Evolutionary conservation across 768 basidiomycete genomes (phyloP), one percentile per base, ranked within the genome.

Genomic region (Paxillus ammoniavirescens): DNA sequence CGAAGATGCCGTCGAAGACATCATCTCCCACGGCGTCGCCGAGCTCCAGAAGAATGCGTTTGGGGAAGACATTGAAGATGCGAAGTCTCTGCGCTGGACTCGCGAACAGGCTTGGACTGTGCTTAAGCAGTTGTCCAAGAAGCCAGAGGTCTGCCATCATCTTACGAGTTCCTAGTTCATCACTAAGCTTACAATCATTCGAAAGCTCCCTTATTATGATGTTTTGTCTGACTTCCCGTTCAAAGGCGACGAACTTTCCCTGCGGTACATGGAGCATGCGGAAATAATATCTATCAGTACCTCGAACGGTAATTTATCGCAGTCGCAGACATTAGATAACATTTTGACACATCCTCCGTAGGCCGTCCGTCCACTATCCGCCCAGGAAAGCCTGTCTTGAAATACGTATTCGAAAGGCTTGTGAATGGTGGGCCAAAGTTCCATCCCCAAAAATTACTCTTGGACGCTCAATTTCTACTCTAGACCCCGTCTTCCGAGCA

Each of bases 11-110:
- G 89, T 97, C 5, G 91, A 95, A 63, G 95, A 98, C 63, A 92
- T 98, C 61, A 82, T 97, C 55, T 71, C 72, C 18, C 81, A 91
- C 14, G 87, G 86, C 33, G 83, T 93, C 9, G 79, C 83, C 33
- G 94, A 97, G 67, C 73, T 98, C 47, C 77, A 90, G 44, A 98
- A 98, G 78, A 87, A 82, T 44, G 91, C 91, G 0, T 99, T 98
- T 65, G 96, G 94, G 0, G 94, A 97, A 58, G 95, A 97, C 64
- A 70, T 77, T 1, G 93, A 96, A 50, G 95, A 97, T 62, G 88
- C 89, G 3, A 94, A 93, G 70, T 75, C 65, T 43, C 70, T 96
- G 37, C 76, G 83, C 0, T 99, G 97, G 97, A 79, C 85, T 5
- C 77, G 87, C 43, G 87, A 92, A 55, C 93, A 98, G 65, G 93